These are phyloP conservation scores for Ilyonectria destructans DNA, from an alignment of 2,329 filamentous ascomycete genomes.

Conservation along the genomic window DNA sequence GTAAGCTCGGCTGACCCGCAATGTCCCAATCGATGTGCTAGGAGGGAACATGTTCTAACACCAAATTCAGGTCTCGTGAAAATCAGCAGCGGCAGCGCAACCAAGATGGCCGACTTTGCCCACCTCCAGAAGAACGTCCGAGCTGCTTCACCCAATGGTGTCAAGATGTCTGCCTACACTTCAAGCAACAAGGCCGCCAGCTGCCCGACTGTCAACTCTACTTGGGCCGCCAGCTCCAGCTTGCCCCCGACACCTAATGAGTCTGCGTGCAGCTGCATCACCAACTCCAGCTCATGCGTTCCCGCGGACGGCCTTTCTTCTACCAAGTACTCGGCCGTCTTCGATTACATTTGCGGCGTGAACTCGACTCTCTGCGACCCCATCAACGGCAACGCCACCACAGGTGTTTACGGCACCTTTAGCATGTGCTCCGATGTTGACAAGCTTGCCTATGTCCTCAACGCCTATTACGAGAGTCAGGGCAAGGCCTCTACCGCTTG, in stretches of 20 bases:
- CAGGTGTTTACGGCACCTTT: constrained; percentile 82
- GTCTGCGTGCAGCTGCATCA: constrained; percentile 89
- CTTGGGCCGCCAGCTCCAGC: constrained; percentile 76
- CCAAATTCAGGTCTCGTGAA: constrained; percentile 68
- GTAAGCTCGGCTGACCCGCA: constrained; percentile 50
- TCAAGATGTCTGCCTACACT: constrained; percentile 78
- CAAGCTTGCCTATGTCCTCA: constrained; percentile 82
- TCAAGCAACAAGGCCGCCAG: constrained; percentile 78
- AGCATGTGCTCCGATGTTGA: constrained; percentile 81
- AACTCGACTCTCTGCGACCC: constrained; percentile 73
- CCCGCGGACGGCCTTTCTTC: constrained; percentile 72
- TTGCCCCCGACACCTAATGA: constrained; percentile 89
- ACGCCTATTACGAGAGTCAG: constrained; percentile 79
- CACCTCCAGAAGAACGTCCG: constrained; percentile 80
- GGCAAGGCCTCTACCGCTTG: constrained; percentile 73
- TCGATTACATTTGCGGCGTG: constrained; percentile 80
- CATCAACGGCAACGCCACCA: constrained; percentile 77
- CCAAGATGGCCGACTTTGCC: constrained; percentile 82
- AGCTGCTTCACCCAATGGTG: constrained; percentile 76
- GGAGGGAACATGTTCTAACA: constrained; percentile 4
- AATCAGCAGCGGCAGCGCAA: constrained; percentile 72
- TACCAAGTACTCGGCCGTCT: constrained; percentile 78
- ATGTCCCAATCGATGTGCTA: too few relatives aligned
- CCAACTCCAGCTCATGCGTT: constrained; percentile 79
- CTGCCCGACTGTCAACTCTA: constrained; percentile 78